Evolutionary conservation across 2,329 filamentous ascomycete genomes (phyloP).

Genomic region (Colletotrichum brevisporum): DNA sequence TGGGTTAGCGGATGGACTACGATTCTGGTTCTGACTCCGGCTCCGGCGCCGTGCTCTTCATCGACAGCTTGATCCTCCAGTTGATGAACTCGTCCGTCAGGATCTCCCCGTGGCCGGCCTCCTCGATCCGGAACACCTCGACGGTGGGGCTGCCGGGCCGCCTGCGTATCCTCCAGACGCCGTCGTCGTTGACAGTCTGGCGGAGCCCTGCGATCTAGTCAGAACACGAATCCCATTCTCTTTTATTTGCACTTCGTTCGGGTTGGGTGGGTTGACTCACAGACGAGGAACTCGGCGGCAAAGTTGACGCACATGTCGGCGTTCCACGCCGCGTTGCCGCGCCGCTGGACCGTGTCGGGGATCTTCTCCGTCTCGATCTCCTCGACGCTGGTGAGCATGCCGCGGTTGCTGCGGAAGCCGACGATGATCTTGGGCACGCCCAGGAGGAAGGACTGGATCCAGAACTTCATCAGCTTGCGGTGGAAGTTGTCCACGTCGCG

Average conservation of each 20-base stretch:
- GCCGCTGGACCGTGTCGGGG: conserved; percentile 79
- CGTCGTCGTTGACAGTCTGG: conserved; percentile 75
- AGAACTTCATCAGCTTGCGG: conserved; percentile 93
- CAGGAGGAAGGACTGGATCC: conserved; percentile 95
- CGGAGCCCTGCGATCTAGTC: conserved; percentile 67
- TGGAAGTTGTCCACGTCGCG: conserved; percentile 84
- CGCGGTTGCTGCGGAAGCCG: conserved; percentile 83
- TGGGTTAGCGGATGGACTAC: not conserved
- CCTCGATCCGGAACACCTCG: conserved; percentile 81
- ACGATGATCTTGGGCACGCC: conserved; percentile 94
- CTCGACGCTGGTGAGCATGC: conserved; percentile 79
- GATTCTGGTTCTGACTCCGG: not conserved
- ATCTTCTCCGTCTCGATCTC: conserved; percentile 86
- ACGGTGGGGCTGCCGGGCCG: conserved; percentile 74
- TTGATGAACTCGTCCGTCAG: conserved; percentile 83
- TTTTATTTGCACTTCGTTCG: too few species aligned
- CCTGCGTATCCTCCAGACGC: conserved; percentile 85
- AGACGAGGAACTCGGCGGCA: conserved; percentile 81
- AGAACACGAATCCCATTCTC: not conserved
- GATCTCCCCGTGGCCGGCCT: conserved; percentile 82
- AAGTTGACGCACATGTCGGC: conserved; percentile 96
- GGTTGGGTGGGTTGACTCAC: conserved; percentile 61
- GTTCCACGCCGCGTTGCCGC: conserved; percentile 82
- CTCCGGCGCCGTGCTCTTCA: conserved; percentile 48
- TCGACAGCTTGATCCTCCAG: conserved; percentile 74